Evolutionary conservation across 2,329 filamentous ascomycete genomes (phyloP).

Genomic region (Alternaria sp.): DNA sequence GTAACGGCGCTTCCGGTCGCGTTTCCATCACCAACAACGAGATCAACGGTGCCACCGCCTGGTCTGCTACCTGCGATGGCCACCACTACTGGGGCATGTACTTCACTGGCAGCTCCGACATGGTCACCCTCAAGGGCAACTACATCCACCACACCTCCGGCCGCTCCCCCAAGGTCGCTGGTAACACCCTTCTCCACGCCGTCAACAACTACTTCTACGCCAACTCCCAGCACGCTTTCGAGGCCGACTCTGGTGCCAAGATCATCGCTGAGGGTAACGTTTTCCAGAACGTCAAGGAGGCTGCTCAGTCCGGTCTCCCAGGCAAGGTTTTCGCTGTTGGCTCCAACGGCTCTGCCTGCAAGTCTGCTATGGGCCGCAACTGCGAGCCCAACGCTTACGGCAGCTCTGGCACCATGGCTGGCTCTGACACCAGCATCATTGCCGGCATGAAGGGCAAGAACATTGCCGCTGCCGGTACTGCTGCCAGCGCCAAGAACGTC

Average conservation of each 20-base stretch:
- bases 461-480: conserved; percentile 56
- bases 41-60: conserved; percentile 64
- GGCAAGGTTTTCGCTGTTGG: conserved; percentile 54
- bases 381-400: conserved; percentile 61
- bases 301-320: conserved; percentile 53
- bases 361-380: conserved; percentile 57
- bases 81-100: conserved; percentile 69
- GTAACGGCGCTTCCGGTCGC: conserved; percentile 62
- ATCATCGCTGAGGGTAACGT: conserved; percentile 67
- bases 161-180: conserved; percentile 65
- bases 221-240: conserved; percentile 67
- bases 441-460: conserved; percentile 63
- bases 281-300: conserved; percentile 62
- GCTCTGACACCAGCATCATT: conserved; percentile 60
- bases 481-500: conserved; percentile 28
- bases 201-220: conserved; percentile 71
- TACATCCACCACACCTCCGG: conserved; percentile 68
- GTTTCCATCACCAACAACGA: conserved; percentile 69
- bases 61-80: conserved; percentile 66
- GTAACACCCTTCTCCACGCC: conserved; percentile 66
- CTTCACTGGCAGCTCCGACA: conserved; percentile 65
- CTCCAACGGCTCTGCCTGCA: conserved; percentile 54
- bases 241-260: conserved; percentile 50
- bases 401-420: conserved; percentile 36
- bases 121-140: conserved; percentile 68